phyloP scores from a whole-genome alignment of 2,329 filamentous ascomycete genomes.

The Cladosporium sp. region DNA sequence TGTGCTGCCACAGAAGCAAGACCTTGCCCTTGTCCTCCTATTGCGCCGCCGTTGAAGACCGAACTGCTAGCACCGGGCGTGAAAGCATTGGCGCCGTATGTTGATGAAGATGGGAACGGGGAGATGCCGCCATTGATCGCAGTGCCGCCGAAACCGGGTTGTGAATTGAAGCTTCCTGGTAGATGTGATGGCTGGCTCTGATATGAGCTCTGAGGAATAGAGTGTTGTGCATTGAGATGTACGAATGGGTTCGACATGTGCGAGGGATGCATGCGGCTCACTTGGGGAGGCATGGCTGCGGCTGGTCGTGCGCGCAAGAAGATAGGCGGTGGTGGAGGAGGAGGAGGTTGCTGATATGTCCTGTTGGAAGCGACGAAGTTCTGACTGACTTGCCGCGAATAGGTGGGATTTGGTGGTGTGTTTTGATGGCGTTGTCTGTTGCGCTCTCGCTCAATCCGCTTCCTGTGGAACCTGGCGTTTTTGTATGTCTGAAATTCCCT shows the following conservation, averaged over 20 bases:
- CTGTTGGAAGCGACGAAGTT: too few relatives aligned
- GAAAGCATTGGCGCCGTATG: constrained; percentile 29
- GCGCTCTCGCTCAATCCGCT: too few relatives aligned
- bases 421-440: too few relatives aligned
- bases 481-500: too few relatives aligned
- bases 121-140: constrained; percentile 39
- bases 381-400: too few relatives aligned
- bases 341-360: too few relatives aligned
- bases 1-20: constrained; percentile 83
- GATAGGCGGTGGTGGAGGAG: too few relatives aligned
- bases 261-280: constrained; percentile 55
- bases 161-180: constrained; percentile 40
- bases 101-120: constrained; percentile 29
- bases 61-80: constrained; percentile 24
- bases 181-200: constrained; percentile 27
- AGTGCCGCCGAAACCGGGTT: constrained; percentile 27
- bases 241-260: constrained; percentile 57
- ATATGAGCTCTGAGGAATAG: constrained; percentile 28
- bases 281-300: constrained; percentile 54
- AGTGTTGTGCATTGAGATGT: constrained; percentile 48
- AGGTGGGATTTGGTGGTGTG: too few relatives aligned
- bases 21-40: constrained; percentile 49
- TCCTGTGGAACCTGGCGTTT: too few relatives aligned
- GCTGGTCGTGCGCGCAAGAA: background rate
- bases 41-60: constrained; percentile 28